Percentiles rank a stretch among this genome's conserved stretches.
Evolutionary conservation across 768 basidiomycete genomes (phyloP).

Genomic region (Cystofilobasidium ferigula): DNA sequence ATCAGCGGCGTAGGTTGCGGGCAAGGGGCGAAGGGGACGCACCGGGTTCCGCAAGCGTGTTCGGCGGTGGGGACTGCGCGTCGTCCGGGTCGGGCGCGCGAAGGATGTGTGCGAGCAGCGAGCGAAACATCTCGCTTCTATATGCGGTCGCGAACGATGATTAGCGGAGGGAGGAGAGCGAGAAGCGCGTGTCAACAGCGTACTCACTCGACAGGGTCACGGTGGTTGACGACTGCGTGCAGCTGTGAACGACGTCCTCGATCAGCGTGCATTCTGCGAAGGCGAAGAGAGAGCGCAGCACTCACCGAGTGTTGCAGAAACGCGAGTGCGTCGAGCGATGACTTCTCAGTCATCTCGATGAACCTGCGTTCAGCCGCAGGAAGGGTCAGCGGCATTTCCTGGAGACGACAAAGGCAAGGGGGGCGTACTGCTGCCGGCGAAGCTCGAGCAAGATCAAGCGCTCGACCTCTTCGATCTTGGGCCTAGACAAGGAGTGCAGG

Average conservation of each 20-base stretch:
- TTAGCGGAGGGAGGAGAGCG: neutral
- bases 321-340: slow-evolving; percentile 1
- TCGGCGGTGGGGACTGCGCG: too few species aligned
- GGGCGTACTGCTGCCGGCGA: neutral
- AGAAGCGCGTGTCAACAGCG: neutral
- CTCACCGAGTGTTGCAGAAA: slow-evolving; percentile 10
- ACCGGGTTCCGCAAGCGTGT: neutral
- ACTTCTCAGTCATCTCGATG: slow-evolving; percentile 17
- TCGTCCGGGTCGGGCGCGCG: neutral
- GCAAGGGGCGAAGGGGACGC: neutral
- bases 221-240: slow-evolving; percentile 10
- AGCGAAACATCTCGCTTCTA: slow-evolving; percentile 19
- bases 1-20: too few species aligned
- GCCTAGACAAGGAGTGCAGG: neutral
- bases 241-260: slow-evolving; percentile 2
- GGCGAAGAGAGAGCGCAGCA: neutral
- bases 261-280: neutral
- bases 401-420: too few species aligned
- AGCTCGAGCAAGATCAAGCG: neutral
- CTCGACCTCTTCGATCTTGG: neutral
- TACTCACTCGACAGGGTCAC: slow-evolving; percentile 9
- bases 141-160: too few species aligned
- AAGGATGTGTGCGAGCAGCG: slow-evolving; percentile 12
- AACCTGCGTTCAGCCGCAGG: too few species aligned
- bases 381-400: too few species aligned